Percentiles rank a stretch among this genome's conserved stretches.
Conservation (phyloP, 495 filamentous ascomycete genomes). For the Talaromyces thailandensis region DNA sequence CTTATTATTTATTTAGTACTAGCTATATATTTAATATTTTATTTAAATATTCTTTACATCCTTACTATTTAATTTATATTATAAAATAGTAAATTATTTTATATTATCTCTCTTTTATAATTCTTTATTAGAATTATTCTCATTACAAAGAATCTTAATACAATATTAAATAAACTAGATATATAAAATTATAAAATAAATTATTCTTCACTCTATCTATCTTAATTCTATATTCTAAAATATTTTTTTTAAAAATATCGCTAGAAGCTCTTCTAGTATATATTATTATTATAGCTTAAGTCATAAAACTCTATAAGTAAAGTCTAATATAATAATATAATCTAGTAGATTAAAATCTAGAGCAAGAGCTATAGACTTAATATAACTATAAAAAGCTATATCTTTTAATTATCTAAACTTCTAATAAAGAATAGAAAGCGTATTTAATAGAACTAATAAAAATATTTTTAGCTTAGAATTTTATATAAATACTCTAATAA, state of each 20-base stretch:
- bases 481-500: not conserved
- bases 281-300: slow-evolving; percentile 1
- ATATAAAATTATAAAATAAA: not conserved
- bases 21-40: not conserved
- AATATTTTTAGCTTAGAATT: slow-evolving; percentile 1
- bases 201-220: not conserved
- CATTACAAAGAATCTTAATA: not conserved
- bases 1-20: not conserved
- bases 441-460: not conserved
- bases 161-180: not conserved
- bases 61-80: no score
- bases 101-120: not conserved
- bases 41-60: no score
- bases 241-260: not conserved
- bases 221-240: not conserved
- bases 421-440: not conserved
- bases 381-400: slow-evolving; percentile 1
- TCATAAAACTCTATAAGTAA: not conserved
- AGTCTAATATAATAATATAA: not conserved
- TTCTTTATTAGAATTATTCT: not conserved
- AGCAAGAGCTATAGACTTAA: not conserved
- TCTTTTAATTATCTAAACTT: not conserved
- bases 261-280: not conserved
- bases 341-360: not conserved
- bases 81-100: no score